phyloP scores from a whole-genome alignment of 2,329 filamentous ascomycete genomes.

The Saccharata proteae region DNA sequence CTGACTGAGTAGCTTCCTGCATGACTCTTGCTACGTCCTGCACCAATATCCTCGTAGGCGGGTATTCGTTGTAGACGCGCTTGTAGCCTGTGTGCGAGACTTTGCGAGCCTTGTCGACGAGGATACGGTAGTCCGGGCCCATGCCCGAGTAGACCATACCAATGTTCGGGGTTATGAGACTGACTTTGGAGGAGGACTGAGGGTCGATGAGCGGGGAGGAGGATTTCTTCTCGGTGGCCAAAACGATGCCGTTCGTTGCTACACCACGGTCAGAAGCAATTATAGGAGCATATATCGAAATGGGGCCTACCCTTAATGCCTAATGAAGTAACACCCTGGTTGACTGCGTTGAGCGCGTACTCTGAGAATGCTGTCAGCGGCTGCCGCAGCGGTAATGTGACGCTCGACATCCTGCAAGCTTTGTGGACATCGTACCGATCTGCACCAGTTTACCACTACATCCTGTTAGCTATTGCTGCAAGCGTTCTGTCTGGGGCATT shows the following conservation, averaged over 20 bases:
- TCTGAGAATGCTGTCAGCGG: slow-evolving; percentile 43
- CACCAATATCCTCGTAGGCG: slow-evolving; percentile 96
- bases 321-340: slow-evolving; percentile 95
- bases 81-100: slow-evolving; percentile 98
- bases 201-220: slow-evolving; percentile 95
- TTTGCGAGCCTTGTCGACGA: slow-evolving; percentile 96
- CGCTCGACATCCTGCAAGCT: neutral
- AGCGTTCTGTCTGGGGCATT: slow-evolving; percentile 14
- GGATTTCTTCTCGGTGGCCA: slow-evolving; percentile 98
- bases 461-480: slow-evolving; percentile 40
- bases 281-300: neutral
- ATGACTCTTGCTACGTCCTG: slow-evolving; percentile 96
- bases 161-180: slow-evolving; percentile 95
- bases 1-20: slow-evolving; percentile 97
- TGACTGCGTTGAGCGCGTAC: slow-evolving; percentile 98
- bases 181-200: slow-evolving; percentile 91
- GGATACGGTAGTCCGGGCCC: slow-evolving; percentile 94
- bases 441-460: slow-evolving; percentile 93
- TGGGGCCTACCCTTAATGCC: slow-evolving; percentile 77
- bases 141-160: slow-evolving; percentile 99
- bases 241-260: slow-evolving; percentile 98
- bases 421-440: slow-evolving; percentile 54
- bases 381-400: slow-evolving; percentile 10
- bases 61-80: slow-evolving; percentile 99
- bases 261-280: slow-evolving; percentile 2